Conservation (phyloP, 208 protist genomes). For the Crithidia acanthocephali region DNA sequence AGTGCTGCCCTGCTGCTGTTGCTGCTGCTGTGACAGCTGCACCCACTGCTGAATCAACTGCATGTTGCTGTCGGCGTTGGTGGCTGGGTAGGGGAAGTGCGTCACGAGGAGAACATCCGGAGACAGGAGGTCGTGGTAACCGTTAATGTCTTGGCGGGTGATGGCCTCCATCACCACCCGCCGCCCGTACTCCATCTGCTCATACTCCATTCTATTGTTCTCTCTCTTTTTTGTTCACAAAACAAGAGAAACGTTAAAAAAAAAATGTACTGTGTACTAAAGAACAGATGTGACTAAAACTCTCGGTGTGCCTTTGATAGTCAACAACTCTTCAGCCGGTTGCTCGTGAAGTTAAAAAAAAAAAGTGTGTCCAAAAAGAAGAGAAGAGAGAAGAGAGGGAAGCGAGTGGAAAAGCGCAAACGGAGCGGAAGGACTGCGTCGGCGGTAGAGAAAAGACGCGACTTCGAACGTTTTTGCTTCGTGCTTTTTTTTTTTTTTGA, state of each 20-base stretch:
- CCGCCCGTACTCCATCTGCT: conserved; percentile 76
- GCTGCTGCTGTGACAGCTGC: conserved; percentile 19
- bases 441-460: too few species aligned
- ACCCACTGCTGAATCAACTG: conserved; percentile 28
- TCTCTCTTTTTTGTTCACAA: conserved; percentile 32
- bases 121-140: conserved; percentile 66
- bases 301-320: too few species aligned
- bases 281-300: too few species aligned
- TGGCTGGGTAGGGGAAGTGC: conserved; percentile 72
- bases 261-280: too few species aligned
- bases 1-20: neutral
- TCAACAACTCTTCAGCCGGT: too few species aligned
- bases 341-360: too few species aligned
- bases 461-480: too few species aligned
- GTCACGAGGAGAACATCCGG: conserved; percentile 69
- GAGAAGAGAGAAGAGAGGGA: conserved; percentile 27
- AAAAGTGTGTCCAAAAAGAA: conserved; percentile 1
- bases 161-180: conserved; percentile 57
- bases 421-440: conserved; percentile 12
- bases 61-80: conserved; percentile 27
- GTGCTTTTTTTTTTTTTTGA: neutral
- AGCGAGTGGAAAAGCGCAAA: conserved; percentile 5
- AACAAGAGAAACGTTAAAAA: too few species aligned
- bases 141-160: conserved; percentile 63
- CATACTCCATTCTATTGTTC: conserved; percentile 76